A percentile compares a stretch with the other conserved stretches of the same genome.
Conservation (phyloP, 768 basidiomycete genomes). For the Pilatotrama ljubarskyi region DNA sequence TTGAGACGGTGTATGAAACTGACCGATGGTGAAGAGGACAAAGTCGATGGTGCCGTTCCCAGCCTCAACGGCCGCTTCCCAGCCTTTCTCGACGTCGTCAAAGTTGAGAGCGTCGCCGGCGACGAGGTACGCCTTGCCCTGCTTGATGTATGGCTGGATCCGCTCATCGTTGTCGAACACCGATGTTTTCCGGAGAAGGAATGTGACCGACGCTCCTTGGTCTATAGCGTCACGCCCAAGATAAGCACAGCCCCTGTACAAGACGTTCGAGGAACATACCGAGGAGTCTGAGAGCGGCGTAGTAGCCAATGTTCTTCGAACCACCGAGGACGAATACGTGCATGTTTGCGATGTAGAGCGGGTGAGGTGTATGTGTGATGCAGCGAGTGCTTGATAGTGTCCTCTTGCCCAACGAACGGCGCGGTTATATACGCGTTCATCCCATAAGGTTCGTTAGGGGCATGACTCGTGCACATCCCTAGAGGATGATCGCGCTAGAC, state of each 20-base stretch:
- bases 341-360: constrained; percentile 20
- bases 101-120: constrained; percentile 61
- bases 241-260: neutral
- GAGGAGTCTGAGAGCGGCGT: constrained; percentile 33
- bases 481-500: no score
- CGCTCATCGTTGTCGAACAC: constrained; percentile 54
- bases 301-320: constrained; percentile 44
- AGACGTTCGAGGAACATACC: constrained; percentile 22
- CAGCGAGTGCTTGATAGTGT: no score
- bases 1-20: constrained; percentile 21
- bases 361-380: neutral
- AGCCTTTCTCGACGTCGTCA: constrained; percentile 52
- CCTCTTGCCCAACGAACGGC: no score
- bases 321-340: constrained; percentile 37
- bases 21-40: constrained; percentile 64
- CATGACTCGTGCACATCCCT: no score
- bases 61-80: constrained; percentile 38
- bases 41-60: constrained; percentile 44
- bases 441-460: no score
- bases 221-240: constrained; percentile 40
- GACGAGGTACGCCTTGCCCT: constrained; percentile 53
- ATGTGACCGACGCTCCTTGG: constrained; percentile 60
- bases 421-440: no score
- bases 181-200: constrained; percentile 53
- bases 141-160: constrained; percentile 52